Base-by-base conservation (phyloP, 345 rosid genomes). In the Lumnitzera littorea region DNA sequence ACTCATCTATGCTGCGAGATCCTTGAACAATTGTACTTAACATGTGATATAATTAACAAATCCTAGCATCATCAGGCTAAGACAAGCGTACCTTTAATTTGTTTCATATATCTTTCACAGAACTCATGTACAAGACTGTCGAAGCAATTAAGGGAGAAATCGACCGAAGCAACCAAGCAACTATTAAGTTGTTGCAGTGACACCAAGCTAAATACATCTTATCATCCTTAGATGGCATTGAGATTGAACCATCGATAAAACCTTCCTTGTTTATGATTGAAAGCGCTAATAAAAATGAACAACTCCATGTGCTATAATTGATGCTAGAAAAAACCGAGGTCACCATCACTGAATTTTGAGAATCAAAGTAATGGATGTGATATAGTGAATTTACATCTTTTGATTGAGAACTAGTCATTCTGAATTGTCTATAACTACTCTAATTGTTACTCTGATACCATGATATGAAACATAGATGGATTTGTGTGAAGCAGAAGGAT, bases 201-300 rank as follows among this genome's bases (percentile, higher is more conserved):
- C n/a, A 13, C 53, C 20, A 20, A 20, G 17, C 53, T 20, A 20
- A 15, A 13, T 50, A 15, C 53, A 3, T 20, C 17, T 20, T 20
- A 15, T 50, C n/a, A 20, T 15, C 20, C 20, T 20, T 20, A 20
- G 20, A 20, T 20, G 20, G 20, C 20, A 20, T 20, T 20, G 20
- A 20, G 17, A 50, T 50, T 20, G 53, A 13, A 13, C 53, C 53
- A 50, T 50, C 53, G 17, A 50, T 15, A 20, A 50, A 50, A 50
- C 53, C 53, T 50, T 15, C 53, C 53, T 50, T 50, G 53, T 50
- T 50, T 20, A 13, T 50, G 53, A 50, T 50, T 15, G 53, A 50
- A 15, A 50, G n/a, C 14, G 53, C 5, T 50, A 50, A 20, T 5
- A 50, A 15, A 20, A 15, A 13, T 15, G 20, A 20, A 20, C 20